phyloP scores from a whole-genome alignment of 176 grass and related monocot genomes.

The Pharus latifolius region DNA sequence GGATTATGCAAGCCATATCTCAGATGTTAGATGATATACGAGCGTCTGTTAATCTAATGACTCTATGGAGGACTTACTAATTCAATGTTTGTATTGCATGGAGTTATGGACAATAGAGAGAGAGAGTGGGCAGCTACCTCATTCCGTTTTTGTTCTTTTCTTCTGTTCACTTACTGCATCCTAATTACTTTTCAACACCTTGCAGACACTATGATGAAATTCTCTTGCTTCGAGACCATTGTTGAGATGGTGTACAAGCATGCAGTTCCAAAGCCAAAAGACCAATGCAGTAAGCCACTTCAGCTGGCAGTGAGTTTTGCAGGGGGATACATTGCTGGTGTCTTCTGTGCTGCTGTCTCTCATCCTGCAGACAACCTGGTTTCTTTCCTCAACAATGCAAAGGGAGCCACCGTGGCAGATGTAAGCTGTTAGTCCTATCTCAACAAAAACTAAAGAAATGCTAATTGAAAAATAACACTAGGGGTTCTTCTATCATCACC shows the following conservation, averaged over 20 bases:
- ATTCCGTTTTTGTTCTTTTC: neutral
- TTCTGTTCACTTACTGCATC: neutral
- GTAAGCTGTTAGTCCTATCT: slow-evolving; percentile 31
- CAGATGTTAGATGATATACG: neutral
- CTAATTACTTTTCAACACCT: neutral
- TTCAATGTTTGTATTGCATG: too few relatives aligned
- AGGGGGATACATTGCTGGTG: slow-evolving; percentile 71
- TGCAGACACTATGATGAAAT: slow-evolving; percentile 96
- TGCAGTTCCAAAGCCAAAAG: slow-evolving; percentile 67
- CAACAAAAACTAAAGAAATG: neutral
- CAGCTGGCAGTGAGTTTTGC: slow-evolving; percentile 84
- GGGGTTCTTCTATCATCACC: too few relatives aligned
- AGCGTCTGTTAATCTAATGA: too few relatives aligned
- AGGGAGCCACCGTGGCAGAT: slow-evolving; percentile 56
- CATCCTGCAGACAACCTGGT: slow-evolving; percentile 91
- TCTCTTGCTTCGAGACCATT: slow-evolving; percentile 79
- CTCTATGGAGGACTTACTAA: too few relatives aligned
- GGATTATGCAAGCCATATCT: neutral
- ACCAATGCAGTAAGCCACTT: slow-evolving; percentile 67
- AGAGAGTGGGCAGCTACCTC: neutral
- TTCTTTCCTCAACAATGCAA: slow-evolving; percentile 76
- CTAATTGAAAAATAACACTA: too few relatives aligned
- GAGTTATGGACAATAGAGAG: neutral
- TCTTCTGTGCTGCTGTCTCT: slow-evolving; percentile 70
- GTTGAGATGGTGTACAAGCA: slow-evolving; percentile 80